A percentile compares a stretch with the other conserved stretches of the same genome.
phyloP scores from a whole-genome alignment of 75 land plant genomes.

The Pinus taeda region DNA sequence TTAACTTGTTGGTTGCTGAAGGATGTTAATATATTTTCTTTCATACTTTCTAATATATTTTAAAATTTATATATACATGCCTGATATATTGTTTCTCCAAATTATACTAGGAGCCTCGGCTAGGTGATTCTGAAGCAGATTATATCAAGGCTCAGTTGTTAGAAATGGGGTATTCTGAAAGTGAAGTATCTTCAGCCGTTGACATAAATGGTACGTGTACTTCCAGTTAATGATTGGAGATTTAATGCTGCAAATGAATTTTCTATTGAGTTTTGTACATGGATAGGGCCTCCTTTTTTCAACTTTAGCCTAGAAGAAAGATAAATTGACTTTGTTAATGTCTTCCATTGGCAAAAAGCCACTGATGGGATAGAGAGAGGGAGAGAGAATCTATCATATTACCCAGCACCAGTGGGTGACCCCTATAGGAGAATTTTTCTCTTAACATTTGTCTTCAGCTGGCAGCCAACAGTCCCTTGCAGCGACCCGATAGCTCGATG shows the following conservation, averaged over 20 bases:
- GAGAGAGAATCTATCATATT: no score
- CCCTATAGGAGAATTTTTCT: no score
- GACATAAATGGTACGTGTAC: slow-evolving; percentile 40
- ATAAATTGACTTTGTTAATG: no score
- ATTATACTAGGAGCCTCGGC: not conserved
- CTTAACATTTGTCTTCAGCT: no score
- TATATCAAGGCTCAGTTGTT: slow-evolving; percentile 16
- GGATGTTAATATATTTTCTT: no score
- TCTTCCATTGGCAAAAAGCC: no score
- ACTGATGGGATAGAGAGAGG: no score
- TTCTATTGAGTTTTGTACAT: not conserved
- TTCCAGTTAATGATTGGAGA: not conserved
- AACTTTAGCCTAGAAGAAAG: no score
- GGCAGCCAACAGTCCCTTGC: no score
- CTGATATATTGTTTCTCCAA: not conserved
- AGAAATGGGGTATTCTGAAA: slow-evolving; percentile 59
- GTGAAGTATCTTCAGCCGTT: slow-evolving; percentile 46
- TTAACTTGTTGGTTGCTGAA: no score
- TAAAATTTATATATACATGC: not conserved
- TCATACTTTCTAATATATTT: not conserved
- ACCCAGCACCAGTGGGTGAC: no score
- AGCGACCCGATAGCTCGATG: no score
- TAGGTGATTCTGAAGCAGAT: not conserved
- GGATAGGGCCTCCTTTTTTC: not conserved
- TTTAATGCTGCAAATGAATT: not conserved